Evolutionary conservation across 2,329 filamentous ascomycete genomes (phyloP), one percentile per base, ranked within the genome.

Genomic region (Aulographum hederae): DNA sequence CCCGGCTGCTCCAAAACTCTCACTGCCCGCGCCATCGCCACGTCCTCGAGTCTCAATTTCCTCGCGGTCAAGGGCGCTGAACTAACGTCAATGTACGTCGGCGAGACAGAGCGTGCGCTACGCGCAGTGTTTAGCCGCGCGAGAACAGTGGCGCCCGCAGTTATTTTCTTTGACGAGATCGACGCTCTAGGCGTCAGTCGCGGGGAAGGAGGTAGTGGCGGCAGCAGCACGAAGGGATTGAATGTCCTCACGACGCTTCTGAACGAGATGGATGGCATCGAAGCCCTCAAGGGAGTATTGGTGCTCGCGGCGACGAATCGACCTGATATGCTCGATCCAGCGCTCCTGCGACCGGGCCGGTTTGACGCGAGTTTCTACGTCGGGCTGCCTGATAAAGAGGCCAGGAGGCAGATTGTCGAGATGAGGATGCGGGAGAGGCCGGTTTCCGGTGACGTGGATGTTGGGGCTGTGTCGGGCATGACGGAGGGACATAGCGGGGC

Each of bases 111-210:
- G 56, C 72, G 82, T 8, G 75, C 78, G 5, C 68, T 94, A 26
- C 73, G 86, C 23, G 78, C 82, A 34, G 70, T 94, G 1, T 94
- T 95, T 50, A 68, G 75, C 32, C 79, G 85, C 43, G 86, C 86
- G 1, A 67, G 78, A 26, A 74, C 77, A n/a, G 85, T 84, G 6
- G 73, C 75, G 32, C 86, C 86, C 1, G 84, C 79, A 48, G 86
- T 94, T 53, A 84, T 95, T 44, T 95, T 94, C 63, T 93, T 94
- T 41, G 85, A 95, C 50, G 85, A 95, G 52, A 89, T 95, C 43
- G 85, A 95, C 54, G 74, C 80, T 4, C 86, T 95, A 39, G 78
- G 64, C 23, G 63, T 65, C 20, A 61, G 61, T 53, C 45, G 75
- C 57, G 50, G 67, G 11, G 61, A 60, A 17, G 60, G 61, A 3